Percentiles rank a stretch among this genome's conserved stretches.
Evolutionary conservation across 129 eudicot species (phyloP).

Genomic region (Flaveria linearis): DNA sequence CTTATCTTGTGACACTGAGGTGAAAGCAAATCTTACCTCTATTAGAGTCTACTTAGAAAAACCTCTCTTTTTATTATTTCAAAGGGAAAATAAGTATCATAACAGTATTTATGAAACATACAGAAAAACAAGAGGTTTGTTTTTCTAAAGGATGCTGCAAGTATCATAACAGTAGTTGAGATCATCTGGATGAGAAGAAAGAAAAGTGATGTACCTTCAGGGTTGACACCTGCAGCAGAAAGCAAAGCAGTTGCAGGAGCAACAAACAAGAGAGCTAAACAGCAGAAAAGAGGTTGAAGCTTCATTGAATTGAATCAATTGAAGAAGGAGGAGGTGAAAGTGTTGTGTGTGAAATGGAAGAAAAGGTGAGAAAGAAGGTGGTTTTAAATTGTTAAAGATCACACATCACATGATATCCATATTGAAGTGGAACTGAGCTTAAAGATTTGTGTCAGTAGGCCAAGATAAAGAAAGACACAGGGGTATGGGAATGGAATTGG

Average conservation of each 20-base stretch:
- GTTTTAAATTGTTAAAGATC: constrained; percentile 21
- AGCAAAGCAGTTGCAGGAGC: constrained; percentile 54
- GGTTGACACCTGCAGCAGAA: constrained; percentile 86
- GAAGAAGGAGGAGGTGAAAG: neutral
- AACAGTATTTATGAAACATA: too few species aligned
- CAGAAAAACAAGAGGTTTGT: too few species aligned
- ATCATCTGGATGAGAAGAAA: neutral
- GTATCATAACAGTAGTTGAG: too few species aligned
- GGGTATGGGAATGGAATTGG: constrained; percentile 13
- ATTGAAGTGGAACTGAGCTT: constrained; percentile 27
- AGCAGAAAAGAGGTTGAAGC: constrained; percentile 33
- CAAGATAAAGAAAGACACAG: constrained; percentile 31
- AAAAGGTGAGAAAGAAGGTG: constrained; percentile 21
- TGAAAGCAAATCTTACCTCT: too few species aligned
- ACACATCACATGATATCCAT: constrained; percentile 26
- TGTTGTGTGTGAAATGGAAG: constrained; percentile 4
- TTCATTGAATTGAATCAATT: constrained; percentile 32
- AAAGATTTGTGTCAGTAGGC: constrained; percentile 47
- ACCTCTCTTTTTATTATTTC: too few species aligned
- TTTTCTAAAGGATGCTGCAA: too few species aligned
- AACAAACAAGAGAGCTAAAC: constrained; percentile 47
- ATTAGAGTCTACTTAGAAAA: too few species aligned
- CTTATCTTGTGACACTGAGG: too few species aligned
- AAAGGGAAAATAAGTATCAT: too few species aligned
- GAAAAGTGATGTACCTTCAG: constrained; percentile 57